Base-by-base conservation (phyloP, 805 yeast genomes). In the Candida berthetii region DNA sequence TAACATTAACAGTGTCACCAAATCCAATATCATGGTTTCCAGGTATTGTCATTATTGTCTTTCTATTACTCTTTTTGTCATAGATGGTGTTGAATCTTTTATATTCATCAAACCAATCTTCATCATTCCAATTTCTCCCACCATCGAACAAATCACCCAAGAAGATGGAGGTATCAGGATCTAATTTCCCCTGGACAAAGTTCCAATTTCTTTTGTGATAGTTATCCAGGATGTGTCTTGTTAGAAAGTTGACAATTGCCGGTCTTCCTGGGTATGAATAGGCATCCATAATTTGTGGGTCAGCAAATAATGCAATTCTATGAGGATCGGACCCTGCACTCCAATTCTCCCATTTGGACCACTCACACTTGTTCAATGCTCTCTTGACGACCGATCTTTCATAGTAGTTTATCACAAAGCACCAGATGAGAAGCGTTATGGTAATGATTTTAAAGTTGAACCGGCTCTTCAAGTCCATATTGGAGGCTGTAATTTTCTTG, bases 11-110 rank as follows among this genome's bases (percentile, higher is more conserved):
- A 0, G 80, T 78, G 44, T 80, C 76, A 24, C 93, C 96, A 63
- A 84, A 91, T 0, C 99, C 99, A 48, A 95, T 87, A 58, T 93
- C 99, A 59, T 93, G 99, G 57, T 93, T 93, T 2, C 99, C 99
- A 0, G 96, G 96, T 27, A 75, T 51, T n/a, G 71, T 64, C 67
- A 66, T 58, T 16, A 68, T 49, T 3, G 71, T 66, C 35, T 58
- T 57, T 39, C 75, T 65, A 41, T 68, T 62, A n/a, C 71, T 64
- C 42, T 69, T 69, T 44, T 67, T 64, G 7, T 84, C 82, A 60
- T 85, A 91, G 4, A 93, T 75, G 1, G 58, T 47, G 48, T 77
- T 72, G 60, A 85, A 93, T 40, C 99, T 66, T 17, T 60, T 54
- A 52, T 72, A 81, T 60, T 93, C 98, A 13, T 69, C 64, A 41